Evolutionary conservation across 768 basidiomycete genomes (phyloP).

Genomic region (Artomyces pyxidatus): DNA sequence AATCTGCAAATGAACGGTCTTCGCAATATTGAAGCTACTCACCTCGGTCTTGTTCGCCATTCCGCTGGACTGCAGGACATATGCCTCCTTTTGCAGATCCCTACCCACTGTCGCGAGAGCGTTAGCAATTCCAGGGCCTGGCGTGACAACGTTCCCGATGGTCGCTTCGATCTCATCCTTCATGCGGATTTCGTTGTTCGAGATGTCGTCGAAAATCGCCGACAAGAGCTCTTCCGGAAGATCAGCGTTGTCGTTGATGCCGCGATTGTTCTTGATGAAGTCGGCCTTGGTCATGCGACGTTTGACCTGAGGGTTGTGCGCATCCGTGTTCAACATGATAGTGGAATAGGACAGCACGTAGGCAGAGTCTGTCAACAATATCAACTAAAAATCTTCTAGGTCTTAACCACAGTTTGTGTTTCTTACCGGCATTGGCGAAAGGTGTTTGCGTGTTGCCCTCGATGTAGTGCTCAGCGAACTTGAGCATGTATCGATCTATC

Average conservation of each 20-base stretch:
- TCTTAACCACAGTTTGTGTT: neutral
- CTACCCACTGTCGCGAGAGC: constrained; percentile 85
- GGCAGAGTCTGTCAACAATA: constrained; percentile 57
- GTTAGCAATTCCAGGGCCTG: constrained; percentile 68
- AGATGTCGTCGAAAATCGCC: constrained; percentile 85
- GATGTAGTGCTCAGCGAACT: constrained; percentile 96
- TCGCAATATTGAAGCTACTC: constrained; percentile 7
- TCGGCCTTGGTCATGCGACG: constrained; percentile 88
- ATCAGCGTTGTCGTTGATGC: constrained; percentile 87
- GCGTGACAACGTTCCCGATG: constrained; percentile 28
- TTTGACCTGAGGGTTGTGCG: constrained; percentile 92
- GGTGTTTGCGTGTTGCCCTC: constrained; percentile 75
- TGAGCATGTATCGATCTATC: constrained; percentile 98
- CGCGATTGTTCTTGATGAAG: constrained; percentile 92
- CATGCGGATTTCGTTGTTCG: constrained; percentile 92
- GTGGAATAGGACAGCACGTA: constrained; percentile 94
- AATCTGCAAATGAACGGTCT: neutral
- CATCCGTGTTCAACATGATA: constrained; percentile 96
- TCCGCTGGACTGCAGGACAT: constrained; percentile 89
- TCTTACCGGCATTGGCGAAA: constrained; percentile 90
- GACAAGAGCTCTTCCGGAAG: constrained; percentile 80
- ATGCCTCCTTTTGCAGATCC: constrained; percentile 93
- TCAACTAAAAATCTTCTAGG: neutral
- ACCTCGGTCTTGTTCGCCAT: constrained; percentile 98
- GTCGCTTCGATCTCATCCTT: constrained; percentile 87